These are phyloP conservation scores for Mortierella sp. DNA, from an alignment of 371 early-diverging fungal genomes.

Conservation along the genomic window DNA sequence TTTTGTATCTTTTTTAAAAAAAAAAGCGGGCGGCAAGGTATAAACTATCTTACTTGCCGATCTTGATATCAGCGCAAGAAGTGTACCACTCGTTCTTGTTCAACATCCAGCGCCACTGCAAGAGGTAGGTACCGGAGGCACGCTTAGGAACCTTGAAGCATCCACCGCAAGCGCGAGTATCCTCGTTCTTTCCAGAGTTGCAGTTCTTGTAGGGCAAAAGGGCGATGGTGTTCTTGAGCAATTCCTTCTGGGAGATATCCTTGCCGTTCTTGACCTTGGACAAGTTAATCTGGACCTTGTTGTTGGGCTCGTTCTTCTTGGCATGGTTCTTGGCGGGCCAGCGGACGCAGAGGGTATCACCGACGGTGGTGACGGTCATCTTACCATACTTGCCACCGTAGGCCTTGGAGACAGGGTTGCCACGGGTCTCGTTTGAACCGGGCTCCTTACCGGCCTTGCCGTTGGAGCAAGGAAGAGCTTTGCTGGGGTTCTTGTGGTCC, in stretches of 20 bases:
- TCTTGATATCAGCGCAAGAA: conserved; percentile 34
- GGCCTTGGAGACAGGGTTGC: conserved; percentile 14
- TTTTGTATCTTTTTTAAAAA: too few relatives aligned
- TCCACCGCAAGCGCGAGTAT: conserved; percentile 35
- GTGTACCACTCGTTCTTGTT: conserved; percentile 48
- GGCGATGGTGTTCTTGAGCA: conserved; percentile 10
- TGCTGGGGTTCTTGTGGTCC: conserved; percentile 19
- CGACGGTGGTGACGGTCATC: conserved; percentile 31
- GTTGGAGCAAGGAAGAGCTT: conserved; percentile 24
- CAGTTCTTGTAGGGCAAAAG: conserved; percentile 44
- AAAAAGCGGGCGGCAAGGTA: too few relatives aligned
- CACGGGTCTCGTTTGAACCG: conserved; percentile 32
- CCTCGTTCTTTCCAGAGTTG: conserved; percentile 4
- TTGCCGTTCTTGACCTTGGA: conserved; percentile 18
- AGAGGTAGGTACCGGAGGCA: conserved; percentile 26
- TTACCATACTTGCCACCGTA: conserved; percentile 42
- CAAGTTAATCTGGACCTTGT: conserved; percentile 33
- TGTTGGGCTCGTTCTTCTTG: conserved; percentile 38
- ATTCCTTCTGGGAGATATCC: conserved; percentile 22
- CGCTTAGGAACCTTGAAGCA: conserved; percentile 38
- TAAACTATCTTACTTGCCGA: background rate
- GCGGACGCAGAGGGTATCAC: conserved; percentile 31
- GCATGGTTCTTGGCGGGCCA: conserved; percentile 58
- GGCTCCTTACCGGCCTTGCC: conserved; percentile 9
- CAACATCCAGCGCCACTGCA: conserved; percentile 50